A percentile compares a stretch with the other conserved stretches of the same genome.
These are phyloP conservation scores for Yamadazyma atlantica DNA, from an alignment of 1,139 yeast genomes.

Conservation along the genomic window DNA sequence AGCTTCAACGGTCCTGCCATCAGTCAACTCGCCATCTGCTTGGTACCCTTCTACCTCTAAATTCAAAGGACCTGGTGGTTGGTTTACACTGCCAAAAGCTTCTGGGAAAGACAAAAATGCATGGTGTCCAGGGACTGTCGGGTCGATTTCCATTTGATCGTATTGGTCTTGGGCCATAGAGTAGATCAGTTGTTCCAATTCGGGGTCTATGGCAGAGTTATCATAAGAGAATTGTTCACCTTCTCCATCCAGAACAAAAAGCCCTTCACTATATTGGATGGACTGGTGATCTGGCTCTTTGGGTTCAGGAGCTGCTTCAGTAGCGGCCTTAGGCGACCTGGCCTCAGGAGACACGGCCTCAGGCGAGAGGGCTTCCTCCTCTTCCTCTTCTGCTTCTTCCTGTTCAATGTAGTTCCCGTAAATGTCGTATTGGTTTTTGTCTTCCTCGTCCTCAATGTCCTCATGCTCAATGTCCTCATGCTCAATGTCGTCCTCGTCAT, in stretches of 20 bases:
- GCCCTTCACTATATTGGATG: too few species aligned
- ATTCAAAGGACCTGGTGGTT: conserved; percentile 6
- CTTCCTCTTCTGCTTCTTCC: conserved; percentile 13
- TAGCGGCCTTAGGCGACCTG: too few species aligned
- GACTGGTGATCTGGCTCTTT: too few species aligned
- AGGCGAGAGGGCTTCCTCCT: too few species aligned
- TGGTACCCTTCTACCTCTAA: conserved; percentile 4
- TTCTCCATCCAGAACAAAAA: neutral
- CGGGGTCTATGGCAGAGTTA: conserved; percentile 6
- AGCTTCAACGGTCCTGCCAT: neutral
- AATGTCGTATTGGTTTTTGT: conserved; percentile 18
- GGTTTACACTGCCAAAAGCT: conserved; percentile 6
- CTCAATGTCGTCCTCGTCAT: conserved; percentile 16
- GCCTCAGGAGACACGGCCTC: too few species aligned
- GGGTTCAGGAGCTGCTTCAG: too few species aligned
- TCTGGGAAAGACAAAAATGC: conserved; percentile 7
- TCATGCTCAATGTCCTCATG: conserved; percentile 21
- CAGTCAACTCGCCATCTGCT: conserved; percentile 5
- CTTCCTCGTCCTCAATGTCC: conserved; percentile 20
- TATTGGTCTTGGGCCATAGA: conserved; percentile 1
- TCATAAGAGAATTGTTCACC: conserved; percentile 5
- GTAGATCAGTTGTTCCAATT: conserved; percentile 6
- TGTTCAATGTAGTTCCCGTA: too few species aligned
- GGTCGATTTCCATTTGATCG: neutral
- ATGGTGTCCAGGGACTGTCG: conserved; percentile 3